These are phyloP conservation scores for Talaromyces sp. DNA, from an alignment of 2,329 filamentous ascomycete species.

Conservation along the genomic window DNA sequence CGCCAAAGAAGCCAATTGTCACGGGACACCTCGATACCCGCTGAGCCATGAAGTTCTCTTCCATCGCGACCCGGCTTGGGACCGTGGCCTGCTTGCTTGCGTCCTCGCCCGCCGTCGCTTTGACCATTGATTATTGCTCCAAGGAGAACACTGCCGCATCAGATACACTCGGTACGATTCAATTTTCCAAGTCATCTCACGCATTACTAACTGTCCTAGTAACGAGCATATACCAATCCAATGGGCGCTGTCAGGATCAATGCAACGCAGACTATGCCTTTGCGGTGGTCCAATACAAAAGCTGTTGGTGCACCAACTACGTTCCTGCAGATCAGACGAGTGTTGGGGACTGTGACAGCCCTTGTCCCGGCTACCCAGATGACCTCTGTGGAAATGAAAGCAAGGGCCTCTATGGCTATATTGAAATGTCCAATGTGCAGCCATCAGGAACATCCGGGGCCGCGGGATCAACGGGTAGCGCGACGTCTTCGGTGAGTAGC, in stretches of 20 bases:
- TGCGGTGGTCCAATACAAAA: conserved; percentile 40
- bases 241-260: conserved; percentile 35
- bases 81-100: conserved; percentile 21
- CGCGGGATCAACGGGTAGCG: conserved; percentile 9
- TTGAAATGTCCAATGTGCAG: conserved; percentile 28
- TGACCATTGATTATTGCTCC: conserved; percentile 37
- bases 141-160: conserved; percentile 39
- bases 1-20: neutral
- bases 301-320: conserved; percentile 47
- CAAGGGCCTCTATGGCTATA: conserved; percentile 39
- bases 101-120: conserved; percentile 16
- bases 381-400: conserved; percentile 41
- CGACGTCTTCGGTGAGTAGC: conserved; percentile 10
- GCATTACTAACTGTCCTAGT: conserved; percentile 21
- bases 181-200: neutral
- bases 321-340: conserved; percentile 32
- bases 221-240: conserved; percentile 38
- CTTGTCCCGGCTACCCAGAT: conserved; percentile 43
- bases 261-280: conserved; percentile 41
- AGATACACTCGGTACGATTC: conserved; percentile 29
- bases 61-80: neutral
- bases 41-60: neutral
- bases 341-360: conserved; percentile 30
- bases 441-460: conserved; percentile 28
- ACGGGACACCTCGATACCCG: neutral